A percentile compares a stretch with the other conserved stretches of the same genome.
These are phyloP conservation scores for Quercus rubra DNA, from an alignment of 306 rosid species.

Conservation along the genomic window DNA sequence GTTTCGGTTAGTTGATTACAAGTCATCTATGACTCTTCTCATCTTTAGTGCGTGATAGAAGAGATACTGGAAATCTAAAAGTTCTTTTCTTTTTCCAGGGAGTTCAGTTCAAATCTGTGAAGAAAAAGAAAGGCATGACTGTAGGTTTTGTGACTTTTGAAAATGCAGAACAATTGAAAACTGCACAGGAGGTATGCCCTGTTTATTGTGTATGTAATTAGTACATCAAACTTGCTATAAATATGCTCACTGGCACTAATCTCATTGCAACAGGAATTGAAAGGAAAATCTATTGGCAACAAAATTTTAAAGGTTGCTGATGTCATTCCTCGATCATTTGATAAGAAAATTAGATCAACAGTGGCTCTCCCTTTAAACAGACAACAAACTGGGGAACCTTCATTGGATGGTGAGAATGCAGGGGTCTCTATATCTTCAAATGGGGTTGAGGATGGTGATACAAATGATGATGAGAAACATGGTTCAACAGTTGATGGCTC, in stretches of 20 bases:
- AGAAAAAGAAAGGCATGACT: conserved; percentile 87
- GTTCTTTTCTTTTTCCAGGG: conserved; percentile 36
- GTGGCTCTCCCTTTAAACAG: conserved; percentile 16
- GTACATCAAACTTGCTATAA: conserved; percentile 15
- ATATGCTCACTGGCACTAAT: background rate
- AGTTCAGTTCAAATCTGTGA: conserved; percentile 57
- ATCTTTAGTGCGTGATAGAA: background rate
- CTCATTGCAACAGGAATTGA: conserved; percentile 48
- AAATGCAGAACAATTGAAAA: conserved; percentile 61
- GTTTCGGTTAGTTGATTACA: background rate
- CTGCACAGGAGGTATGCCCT: conserved; percentile 53
- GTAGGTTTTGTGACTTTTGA: conserved; percentile 71
- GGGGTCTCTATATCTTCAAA: conserved; percentile 22
- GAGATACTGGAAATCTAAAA: background rate
- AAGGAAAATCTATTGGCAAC: conserved; percentile 65
- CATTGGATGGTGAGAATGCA: conserved; percentile 27
- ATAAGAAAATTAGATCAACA: conserved; percentile 47
- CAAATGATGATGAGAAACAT: conserved; percentile 18
- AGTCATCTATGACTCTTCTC: background rate
- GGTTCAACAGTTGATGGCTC: conserved; percentile 36
- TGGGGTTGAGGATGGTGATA: conserved; percentile 43
- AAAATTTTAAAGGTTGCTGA: conserved; percentile 66
- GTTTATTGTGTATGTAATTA: conserved; percentile 7
- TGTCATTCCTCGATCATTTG: conserved; percentile 67
- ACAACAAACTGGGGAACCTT: background rate